Conservation (phyloP, 2,329 filamentous ascomycete species). For the Didymellaceae sp. region DNA sequence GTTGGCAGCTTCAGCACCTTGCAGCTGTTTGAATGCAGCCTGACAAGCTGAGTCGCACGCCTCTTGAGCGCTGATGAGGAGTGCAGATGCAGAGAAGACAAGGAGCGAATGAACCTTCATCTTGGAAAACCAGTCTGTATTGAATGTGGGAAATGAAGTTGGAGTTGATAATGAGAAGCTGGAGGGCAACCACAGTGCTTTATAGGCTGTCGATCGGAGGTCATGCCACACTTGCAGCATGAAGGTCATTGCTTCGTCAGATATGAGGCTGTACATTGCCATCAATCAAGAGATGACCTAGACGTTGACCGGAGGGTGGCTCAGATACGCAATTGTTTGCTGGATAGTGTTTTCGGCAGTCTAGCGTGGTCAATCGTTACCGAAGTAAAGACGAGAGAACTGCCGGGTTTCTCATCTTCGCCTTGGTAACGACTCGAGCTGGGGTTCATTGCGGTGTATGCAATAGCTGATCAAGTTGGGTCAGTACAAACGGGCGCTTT, state of each 20-base stretch:
- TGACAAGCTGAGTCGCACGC: background rate
- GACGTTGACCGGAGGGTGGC: background rate
- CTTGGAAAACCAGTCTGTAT: background rate
- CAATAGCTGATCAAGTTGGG: background rate
- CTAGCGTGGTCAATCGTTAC: background rate
- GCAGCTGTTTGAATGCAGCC: background rate
- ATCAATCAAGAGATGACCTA: background rate
- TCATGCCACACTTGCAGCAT: background rate
- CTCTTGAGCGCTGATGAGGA: background rate
- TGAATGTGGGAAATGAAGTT: background rate
- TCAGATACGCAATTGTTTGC: background rate
- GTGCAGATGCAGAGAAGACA: background rate
- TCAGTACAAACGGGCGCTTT: background rate
- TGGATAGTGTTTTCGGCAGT: background rate
- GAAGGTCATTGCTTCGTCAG: background rate
- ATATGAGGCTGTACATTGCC: background rate
- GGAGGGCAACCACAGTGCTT: background rate
- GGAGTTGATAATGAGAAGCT: background rate
- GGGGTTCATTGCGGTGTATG: background rate
- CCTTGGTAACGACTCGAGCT: background rate
- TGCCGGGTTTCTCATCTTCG: background rate
- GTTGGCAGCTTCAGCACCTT: background rate
- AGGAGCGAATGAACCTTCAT: background rate
- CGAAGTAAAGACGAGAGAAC: background rate
- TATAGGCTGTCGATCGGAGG: background rate